These are phyloP conservation scores for Fraxinus platypoda DNA, from an alignment of 305 asterid species.

Conservation along the genomic window DNA sequence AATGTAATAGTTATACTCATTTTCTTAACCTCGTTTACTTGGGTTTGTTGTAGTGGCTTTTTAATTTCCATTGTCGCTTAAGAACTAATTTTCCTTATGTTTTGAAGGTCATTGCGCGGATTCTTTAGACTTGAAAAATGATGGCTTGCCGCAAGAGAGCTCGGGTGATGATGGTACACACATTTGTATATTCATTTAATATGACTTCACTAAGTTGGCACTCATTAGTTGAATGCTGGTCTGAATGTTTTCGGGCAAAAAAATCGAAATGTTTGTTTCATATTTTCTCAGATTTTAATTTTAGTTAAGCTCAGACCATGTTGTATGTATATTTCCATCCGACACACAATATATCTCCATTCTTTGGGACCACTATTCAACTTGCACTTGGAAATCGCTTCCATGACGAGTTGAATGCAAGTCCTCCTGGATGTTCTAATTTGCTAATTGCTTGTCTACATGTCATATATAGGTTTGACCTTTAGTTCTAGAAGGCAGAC, in stretches of 20 bases:
- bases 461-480: neutral
- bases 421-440: neutral
- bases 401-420: neutral
- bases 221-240: conserved; percentile 7
- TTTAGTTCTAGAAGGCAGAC: neutral
- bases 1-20: neutral
- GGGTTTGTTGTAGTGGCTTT: conserved; percentile 12
- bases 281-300: neutral
- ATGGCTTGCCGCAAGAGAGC: conserved; percentile 34
- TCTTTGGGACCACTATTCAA: neutral
- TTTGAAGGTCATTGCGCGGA: conserved; percentile 31
- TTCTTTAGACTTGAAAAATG: conserved; percentile 29
- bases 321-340: neutral
- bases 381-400: neutral
- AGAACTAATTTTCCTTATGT: conserved; percentile 16
- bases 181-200: neutral
- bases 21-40: neutral
- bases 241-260: neutral
- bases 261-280: neutral
- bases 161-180: conserved; percentile 52
- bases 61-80: neutral
- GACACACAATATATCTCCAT: neutral
- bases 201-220: neutral
- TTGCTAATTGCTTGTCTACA: neutral
- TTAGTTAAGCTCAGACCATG: neutral